phyloP scores from a whole-genome alignment of 257 asterid species.

The Orobanche coerulescens region DNA sequence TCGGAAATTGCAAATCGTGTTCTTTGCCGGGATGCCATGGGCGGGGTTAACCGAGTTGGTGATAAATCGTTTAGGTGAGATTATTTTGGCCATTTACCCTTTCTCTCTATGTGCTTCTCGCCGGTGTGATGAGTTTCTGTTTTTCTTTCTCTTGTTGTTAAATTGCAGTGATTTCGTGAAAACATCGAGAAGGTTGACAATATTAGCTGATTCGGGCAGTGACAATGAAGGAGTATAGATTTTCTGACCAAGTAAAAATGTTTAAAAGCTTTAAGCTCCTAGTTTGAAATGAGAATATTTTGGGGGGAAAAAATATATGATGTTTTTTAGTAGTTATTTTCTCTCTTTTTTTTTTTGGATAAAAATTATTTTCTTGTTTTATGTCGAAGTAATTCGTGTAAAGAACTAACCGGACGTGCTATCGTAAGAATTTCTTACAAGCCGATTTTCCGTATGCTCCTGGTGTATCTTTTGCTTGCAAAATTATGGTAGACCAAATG shows the following conservation, averaged over 20 bases:
- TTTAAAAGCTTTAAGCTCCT: constrained; percentile 21
- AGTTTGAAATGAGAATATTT: not conserved
- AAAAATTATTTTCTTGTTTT: not conserved
- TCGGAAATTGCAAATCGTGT: constrained; percentile 51
- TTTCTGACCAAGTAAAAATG: constrained; percentile 17
- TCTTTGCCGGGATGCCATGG: constrained; percentile 46
- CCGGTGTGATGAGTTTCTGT: not conserved
- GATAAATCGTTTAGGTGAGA: constrained; percentile 61
- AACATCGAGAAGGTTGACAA: constrained; percentile 58
- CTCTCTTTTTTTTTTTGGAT: too few species aligned
- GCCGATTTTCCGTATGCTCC: not conserved
- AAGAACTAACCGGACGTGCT: constrained; percentile 14
- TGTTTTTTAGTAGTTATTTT: too few species aligned
- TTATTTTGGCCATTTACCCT: not conserved
- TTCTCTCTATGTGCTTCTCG: not conserved
- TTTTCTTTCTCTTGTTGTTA: not conserved
- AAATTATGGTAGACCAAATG: too few species aligned
- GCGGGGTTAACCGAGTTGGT: constrained; percentile 49
- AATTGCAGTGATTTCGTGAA: constrained; percentile 49
- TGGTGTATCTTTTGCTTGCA: constrained; percentile 20
- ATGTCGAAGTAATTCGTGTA: not conserved
- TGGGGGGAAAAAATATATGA: too few species aligned
- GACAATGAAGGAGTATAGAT: constrained; percentile 38
- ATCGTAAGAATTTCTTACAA: not conserved
- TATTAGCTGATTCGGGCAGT: constrained; percentile 47